Evolutionary conservation across 2,329 filamentous ascomycete genomes (phyloP).

Genomic region (Beauveria rudraprayagi): DNA sequence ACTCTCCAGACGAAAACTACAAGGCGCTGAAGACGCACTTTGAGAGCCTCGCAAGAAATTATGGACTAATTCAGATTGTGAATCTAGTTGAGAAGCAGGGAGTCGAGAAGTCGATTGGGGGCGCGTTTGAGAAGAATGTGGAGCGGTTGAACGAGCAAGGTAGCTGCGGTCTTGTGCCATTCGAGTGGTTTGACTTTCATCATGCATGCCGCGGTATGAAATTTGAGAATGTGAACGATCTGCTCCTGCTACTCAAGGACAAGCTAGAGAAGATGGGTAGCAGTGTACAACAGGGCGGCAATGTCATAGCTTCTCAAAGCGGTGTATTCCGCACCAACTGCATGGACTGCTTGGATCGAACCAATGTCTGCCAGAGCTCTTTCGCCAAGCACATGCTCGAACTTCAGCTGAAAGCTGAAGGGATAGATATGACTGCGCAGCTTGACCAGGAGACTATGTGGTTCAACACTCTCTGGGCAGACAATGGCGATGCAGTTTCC

Average conservation of each 20-base stretch:
- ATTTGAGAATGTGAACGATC: slow-evolving; percentile 83
- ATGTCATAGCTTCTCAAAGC: slow-evolving; percentile 45
- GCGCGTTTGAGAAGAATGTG: slow-evolving; percentile 64
- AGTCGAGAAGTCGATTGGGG: slow-evolving; percentile 70
- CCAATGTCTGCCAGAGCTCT: slow-evolving; percentile 91
- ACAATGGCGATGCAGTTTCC: slow-evolving; percentile 93
- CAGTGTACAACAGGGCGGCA: slow-evolving; percentile 48
- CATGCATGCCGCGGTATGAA: slow-evolving; percentile 90
- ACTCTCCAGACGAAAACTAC: slow-evolving; percentile 72
- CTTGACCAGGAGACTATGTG: slow-evolving; percentile 73
- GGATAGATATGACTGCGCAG: slow-evolving; percentile 67
- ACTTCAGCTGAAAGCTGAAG: slow-evolving; percentile 65
- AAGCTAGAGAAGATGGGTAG: slow-evolving; percentile 66
- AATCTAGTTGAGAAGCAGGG: slow-evolving; percentile 86
- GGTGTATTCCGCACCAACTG: slow-evolving; percentile 92
- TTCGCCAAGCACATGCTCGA: slow-evolving; percentile 80
- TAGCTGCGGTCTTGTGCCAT: slow-evolving; percentile 38
- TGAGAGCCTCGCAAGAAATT: slow-evolving; percentile 55
- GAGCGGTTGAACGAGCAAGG: slow-evolving; percentile 57
- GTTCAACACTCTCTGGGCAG: slow-evolving; percentile 96
- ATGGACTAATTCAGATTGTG: slow-evolving; percentile 69
- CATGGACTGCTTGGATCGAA: slow-evolving; percentile 96
- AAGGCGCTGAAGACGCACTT: slow-evolving; percentile 76
- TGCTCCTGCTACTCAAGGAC: slow-evolving; percentile 62
- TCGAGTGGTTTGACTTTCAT: slow-evolving; percentile 98